Conservation (phyloP, 129 eudicot genomes). For the Lactuca sativa region DNA sequence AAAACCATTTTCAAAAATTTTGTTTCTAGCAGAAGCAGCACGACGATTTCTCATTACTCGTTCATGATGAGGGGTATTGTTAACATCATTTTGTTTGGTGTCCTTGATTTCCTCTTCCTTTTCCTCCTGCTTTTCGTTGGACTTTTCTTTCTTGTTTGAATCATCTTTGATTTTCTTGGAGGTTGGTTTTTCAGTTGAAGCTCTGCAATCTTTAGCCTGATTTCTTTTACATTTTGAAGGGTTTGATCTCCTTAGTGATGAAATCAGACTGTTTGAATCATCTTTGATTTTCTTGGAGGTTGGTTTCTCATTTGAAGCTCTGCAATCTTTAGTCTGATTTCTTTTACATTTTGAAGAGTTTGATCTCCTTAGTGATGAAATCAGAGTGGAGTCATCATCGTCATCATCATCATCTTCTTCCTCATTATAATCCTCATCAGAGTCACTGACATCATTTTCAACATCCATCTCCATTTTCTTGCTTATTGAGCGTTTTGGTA, state of each 20-base stretch:
- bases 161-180: constrained; percentile 15
- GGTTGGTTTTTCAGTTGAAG: constrained; percentile 15
- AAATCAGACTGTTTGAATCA: constrained; percentile 2
- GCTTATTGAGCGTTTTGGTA: constrained; percentile 7
- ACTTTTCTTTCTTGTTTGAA: constrained; percentile 16
- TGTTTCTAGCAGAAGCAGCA: constrained; percentile 14
- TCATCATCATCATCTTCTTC: constrained; percentile 32
- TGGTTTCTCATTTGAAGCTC: constrained; percentile 15
- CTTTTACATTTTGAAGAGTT: constrained; percentile 21
- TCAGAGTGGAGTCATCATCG: constrained; percentile 24
- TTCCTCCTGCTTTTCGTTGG: constrained; percentile 12
- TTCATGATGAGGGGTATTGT: neutral
- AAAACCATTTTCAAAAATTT: constrained; percentile 14
- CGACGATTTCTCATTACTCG: constrained; percentile 20
- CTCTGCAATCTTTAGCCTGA: constrained; percentile 11
- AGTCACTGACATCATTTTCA: constrained; percentile 19
- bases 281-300: constrained; percentile 16
- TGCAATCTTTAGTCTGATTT: constrained; percentile 16
- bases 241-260: constrained; percentile 22
- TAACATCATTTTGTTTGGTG: constrained; percentile 24
- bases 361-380: constrained; percentile 17
- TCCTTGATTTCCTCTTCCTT: constrained; percentile 29
- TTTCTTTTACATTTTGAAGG: constrained; percentile 18
- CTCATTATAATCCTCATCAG: constrained; percentile 31
- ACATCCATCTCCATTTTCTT: constrained; percentile 10